phyloP scores from a whole-genome alignment of 495 filamentous ascomycete genomes.

The Pseudevernia furfuracea region DNA sequence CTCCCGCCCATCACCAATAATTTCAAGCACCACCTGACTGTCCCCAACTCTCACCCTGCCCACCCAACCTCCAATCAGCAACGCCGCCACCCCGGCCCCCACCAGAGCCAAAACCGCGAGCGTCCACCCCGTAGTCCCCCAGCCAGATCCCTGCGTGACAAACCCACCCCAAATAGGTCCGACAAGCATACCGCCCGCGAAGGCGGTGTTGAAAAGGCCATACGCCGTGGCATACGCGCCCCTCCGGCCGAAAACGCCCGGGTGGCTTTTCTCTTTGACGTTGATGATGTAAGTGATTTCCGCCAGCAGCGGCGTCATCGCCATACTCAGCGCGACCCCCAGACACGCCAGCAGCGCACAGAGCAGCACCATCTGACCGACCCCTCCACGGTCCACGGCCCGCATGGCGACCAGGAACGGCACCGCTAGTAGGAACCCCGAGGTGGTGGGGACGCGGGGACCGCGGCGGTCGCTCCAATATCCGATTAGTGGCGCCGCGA shows the following conservation, averaged over 20 bases:
- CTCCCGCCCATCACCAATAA: no score
- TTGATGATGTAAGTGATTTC: constrained; percentile 58
- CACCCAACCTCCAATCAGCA: constrained; percentile 22
- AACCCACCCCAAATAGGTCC: constrained; percentile 50
- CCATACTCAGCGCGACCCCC: constrained; percentile 49
- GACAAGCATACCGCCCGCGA: constrained; percentile 52
- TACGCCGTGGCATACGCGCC: constrained; percentile 54
- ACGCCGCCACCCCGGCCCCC: constrained; percentile 9
- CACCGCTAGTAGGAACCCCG: constrained; percentile 52
- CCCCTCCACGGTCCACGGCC: constrained; percentile 53
- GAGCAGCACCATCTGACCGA: constrained; percentile 58
- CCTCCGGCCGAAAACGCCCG: constrained; percentile 41
- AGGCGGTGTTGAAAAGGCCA: constrained; percentile 46
- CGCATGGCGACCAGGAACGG: constrained; percentile 60
- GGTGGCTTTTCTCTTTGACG: constrained; percentile 45
- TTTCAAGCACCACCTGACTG: no score
- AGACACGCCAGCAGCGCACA: constrained; percentile 60
- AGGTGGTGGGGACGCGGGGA: constrained; percentile 52
- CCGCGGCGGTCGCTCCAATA: constrained; percentile 49
- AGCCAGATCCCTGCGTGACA: constrained; percentile 32
- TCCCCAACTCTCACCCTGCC: constrained; percentile 10
- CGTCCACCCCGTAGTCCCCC: constrained; percentile 36
- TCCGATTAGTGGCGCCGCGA: constrained; percentile 53
- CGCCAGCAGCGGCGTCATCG: constrained; percentile 59
- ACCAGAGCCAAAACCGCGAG: constrained; percentile 28